phyloP scores from a whole-genome alignment of 768 basidiomycete genomes.

The Paxillus rubicundulus region DNA sequence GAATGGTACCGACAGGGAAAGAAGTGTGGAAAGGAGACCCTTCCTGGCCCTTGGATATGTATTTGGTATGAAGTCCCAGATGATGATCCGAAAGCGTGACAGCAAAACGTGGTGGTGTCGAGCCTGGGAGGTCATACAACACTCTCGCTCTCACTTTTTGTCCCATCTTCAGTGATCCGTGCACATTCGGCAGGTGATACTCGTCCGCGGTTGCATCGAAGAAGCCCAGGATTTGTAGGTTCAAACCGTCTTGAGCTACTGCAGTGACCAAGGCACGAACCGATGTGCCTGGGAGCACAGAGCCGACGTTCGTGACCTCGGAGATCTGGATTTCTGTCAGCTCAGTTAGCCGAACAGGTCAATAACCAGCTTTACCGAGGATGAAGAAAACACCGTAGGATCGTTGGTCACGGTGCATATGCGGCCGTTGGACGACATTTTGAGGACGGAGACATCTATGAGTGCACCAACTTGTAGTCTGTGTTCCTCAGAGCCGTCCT shows the following conservation, averaged over 20 bases:
- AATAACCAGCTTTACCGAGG: constrained; percentile 46
- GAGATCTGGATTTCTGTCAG: constrained; percentile 47
- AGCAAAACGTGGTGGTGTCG: constrained; percentile 80
- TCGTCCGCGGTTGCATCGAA: constrained; percentile 89
- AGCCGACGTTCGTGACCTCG: constrained; percentile 75
- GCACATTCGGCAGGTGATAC: constrained; percentile 58
- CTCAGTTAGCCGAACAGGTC: not conserved
- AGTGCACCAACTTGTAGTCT: constrained; percentile 64
- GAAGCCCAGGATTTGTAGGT: constrained; percentile 86
- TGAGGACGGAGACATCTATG: constrained; percentile 62
- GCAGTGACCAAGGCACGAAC: constrained; percentile 83
- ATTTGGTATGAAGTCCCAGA: constrained; percentile 48
- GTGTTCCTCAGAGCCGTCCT: constrained; percentile 28
- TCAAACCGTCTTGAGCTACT: constrained; percentile 69
- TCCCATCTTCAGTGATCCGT: constrained; percentile 54
- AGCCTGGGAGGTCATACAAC: constrained; percentile 69
- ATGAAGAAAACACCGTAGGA: constrained; percentile 43
- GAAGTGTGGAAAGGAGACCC: constrained; percentile 43
- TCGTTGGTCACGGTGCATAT: constrained; percentile 70
- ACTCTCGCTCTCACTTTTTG: constrained; percentile 82
- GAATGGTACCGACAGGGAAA: constrained; percentile 69
- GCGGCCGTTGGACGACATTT: constrained; percentile 73
- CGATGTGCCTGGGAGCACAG: constrained; percentile 82
- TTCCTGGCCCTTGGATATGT: constrained; percentile 24
- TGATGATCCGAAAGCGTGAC: constrained; percentile 75